Evolutionary conservation across 768 basidiomycete species (phyloP).

Genomic region (Panellus pusillus): DNA sequence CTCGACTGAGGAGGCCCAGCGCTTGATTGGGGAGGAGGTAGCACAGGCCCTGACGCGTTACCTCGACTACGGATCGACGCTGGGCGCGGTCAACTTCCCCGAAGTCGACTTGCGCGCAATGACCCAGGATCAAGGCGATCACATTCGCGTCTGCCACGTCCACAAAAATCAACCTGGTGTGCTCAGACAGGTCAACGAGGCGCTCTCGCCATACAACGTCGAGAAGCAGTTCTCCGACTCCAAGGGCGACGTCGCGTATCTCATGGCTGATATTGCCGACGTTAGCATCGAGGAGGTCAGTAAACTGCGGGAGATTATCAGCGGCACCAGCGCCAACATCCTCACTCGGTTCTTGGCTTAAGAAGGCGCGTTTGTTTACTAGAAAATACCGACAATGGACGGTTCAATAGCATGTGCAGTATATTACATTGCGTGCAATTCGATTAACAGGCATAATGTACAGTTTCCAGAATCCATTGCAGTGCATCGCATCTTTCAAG

Average conservation of each 20-base stretch:
- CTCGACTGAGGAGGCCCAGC: conserved; percentile 97
- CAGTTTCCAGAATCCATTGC: conserved; percentile 9
- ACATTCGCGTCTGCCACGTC: conserved; percentile 91
- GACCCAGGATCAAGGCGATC: conserved; percentile 73
- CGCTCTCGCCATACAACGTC: conserved; percentile 93
- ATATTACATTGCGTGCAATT: conserved; percentile 24
- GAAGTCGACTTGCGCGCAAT: conserved; percentile 96
- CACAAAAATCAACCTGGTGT: conserved; percentile 97
- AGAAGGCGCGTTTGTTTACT: conserved; percentile 11
- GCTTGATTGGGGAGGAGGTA: conserved; percentile 96
- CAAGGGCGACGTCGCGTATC: conserved; percentile 88
- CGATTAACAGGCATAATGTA: conserved; percentile 15
- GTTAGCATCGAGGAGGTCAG: conserved; percentile 82
- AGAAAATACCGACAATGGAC: conserved; percentile 34
- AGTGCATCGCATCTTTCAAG: conserved; percentile 33
- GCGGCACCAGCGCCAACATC: conserved; percentile 80
- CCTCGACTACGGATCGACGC: conserved; percentile 86
- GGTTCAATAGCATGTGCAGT: conserved; percentile 27
- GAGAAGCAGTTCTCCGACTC: conserved; percentile 99
- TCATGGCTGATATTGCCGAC: conserved; percentile 95
- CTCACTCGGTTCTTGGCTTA: conserved; percentile 82
- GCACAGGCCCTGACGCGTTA: conserved; percentile 82
- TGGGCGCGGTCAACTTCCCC: conserved; percentile 98
- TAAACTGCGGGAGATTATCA: conserved; percentile 76
- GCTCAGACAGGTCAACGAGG: conserved; percentile 91